phyloP scores from a whole-genome alignment of 176 grass and related monocot species.

The Sorghum bicolor region Sorghum_bicolor_NCBIv3 NC_012873.2:4988001-4988500 shows the following conservation, averaged over 20 bases:
- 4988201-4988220: neutral
- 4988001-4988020: slow-evolving; percentile 89
- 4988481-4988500: too few relatives aligned
- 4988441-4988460: too few relatives aligned
- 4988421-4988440: too few relatives aligned
- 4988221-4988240: neutral
- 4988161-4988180: neutral
- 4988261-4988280: neutral
- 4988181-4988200: neutral
- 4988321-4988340: too few relatives aligned
- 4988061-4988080: neutral
- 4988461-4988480: too few relatives aligned
- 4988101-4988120: neutral
- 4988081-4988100: neutral
- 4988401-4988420: too few relatives aligned
- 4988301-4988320: too few relatives aligned
- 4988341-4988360: too few relatives aligned
- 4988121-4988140: neutral
- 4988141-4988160: neutral
- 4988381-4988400: too few relatives aligned
- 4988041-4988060: slow-evolving; percentile 57
- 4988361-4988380: too few relatives aligned
- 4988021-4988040: slow-evolving; percentile 91
- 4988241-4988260: neutral
- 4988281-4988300: neutral